Conservation (phyloP, 148 eudicot genomes). For the Cornus kousa region DNA sequence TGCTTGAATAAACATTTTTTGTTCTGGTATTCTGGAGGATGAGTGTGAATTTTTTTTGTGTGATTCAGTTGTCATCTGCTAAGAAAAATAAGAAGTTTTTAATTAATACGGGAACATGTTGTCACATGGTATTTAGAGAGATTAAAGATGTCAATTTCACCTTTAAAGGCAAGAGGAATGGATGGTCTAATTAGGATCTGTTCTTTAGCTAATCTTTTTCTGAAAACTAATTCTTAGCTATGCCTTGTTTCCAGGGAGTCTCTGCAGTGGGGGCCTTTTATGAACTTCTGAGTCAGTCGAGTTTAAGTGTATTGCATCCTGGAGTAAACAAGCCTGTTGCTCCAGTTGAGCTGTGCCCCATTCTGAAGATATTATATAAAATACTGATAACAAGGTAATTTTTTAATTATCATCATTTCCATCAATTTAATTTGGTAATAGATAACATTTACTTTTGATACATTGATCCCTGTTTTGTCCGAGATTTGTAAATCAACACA, state of each 20-base stretch:
- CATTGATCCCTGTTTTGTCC: background rate
- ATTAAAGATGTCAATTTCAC: too few relatives aligned
- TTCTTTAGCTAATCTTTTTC: background rate
- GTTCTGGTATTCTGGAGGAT: too few relatives aligned
- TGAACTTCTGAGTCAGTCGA: constrained; percentile 80
- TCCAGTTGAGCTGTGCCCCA: constrained; percentile 90
- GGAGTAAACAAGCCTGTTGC: constrained; percentile 81
- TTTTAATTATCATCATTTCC: background rate
- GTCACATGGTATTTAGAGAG: too few relatives aligned
- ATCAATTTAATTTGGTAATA: background rate
- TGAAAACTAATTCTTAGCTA: background rate
- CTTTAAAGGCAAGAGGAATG: too few relatives aligned
- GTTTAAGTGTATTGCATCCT: constrained; percentile 69
- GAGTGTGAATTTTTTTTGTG: too few relatives aligned
- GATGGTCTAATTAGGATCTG: too few relatives aligned
- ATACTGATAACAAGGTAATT: constrained; percentile 71
- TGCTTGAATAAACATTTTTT: too few relatives aligned
- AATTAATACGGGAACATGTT: too few relatives aligned
- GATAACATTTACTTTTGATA: background rate
- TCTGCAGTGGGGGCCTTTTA: constrained; percentile 93
- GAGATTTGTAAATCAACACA: background rate
- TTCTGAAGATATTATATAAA: constrained; percentile 75
- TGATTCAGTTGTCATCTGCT: too few relatives aligned
- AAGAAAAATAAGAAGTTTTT: too few relatives aligned
- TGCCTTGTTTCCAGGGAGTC: constrained; percentile 55